These are phyloP conservation scores for Cerioporus squamosus DNA, from an alignment of 1,284 basidiomycete species.

Conservation along the genomic window DNA sequence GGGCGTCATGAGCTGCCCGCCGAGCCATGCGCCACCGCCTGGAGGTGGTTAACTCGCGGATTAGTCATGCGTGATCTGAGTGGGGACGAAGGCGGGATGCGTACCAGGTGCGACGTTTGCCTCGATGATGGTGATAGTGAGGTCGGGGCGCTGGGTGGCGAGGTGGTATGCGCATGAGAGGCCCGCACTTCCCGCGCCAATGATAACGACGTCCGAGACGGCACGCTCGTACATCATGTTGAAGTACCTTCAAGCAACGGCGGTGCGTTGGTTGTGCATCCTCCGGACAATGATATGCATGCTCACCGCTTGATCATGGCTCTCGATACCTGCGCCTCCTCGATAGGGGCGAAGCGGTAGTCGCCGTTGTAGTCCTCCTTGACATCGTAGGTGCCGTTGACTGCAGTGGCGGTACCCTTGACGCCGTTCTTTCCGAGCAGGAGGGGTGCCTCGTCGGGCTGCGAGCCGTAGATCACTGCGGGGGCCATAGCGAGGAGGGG, in stretches of 20 bases:
- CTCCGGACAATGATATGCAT: neutral
- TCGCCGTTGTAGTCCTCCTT: constrained; percentile 60
- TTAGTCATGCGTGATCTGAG: neutral
- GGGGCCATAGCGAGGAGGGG: constrained; percentile 35
- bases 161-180: constrained; percentile 81
- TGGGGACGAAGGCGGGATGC: neutral
- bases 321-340: constrained; percentile 77
- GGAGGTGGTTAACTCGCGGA: neutral
- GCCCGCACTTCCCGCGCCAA: constrained; percentile 83
- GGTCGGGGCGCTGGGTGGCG: constrained; percentile 69
- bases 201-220: constrained; percentile 80
- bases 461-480: constrained; percentile 33
- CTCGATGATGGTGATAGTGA: constrained; percentile 83
- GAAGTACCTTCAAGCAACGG: constrained; percentile 56
- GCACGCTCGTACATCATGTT: constrained; percentile 74
- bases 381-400: constrained; percentile 35
- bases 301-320: constrained; percentile 79
- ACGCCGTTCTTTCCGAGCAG: constrained; percentile 30
- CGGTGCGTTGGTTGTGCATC: neutral
- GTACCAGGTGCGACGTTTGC: constrained; percentile 75
- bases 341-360: constrained; percentile 75
- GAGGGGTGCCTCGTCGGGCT: constrained; percentile 30
- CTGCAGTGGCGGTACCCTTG: constrained; percentile 9
- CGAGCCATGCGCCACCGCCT: constrained; percentile 82
- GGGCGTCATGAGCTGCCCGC: constrained; percentile 83